phyloP scores from a whole-genome alignment of 805 yeast genomes.

The Suhomyces kilbournensis region DNA sequence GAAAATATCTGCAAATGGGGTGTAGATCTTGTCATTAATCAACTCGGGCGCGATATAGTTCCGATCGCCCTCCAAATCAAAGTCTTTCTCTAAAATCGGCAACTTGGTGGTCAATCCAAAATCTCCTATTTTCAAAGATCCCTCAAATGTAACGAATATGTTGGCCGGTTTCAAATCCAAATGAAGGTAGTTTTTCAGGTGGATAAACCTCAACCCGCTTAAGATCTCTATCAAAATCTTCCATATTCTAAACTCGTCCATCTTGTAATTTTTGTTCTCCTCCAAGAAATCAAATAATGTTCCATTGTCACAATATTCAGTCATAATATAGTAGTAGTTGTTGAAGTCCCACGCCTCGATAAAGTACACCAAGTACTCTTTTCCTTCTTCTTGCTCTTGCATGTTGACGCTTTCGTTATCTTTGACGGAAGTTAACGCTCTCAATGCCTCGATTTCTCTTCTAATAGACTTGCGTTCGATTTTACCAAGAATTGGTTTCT shows the following conservation, averaged over 20 bases:
- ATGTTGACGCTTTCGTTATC: slow-evolving; percentile 23
- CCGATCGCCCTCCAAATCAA: slow-evolving; percentile 95
- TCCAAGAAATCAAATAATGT: slow-evolving; percentile 76
- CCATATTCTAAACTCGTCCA: slow-evolving; percentile 98
- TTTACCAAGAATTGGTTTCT: slow-evolving; percentile 51
- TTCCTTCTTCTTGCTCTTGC: slow-evolving; percentile 53
- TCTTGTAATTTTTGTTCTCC: slow-evolving; percentile 67
- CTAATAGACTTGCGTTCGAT: slow-evolving; percentile 58
- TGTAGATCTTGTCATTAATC: slow-evolving; percentile 75
- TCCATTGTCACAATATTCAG: slow-evolving; percentile 94
- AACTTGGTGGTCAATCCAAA: slow-evolving; percentile 88
- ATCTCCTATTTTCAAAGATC: slow-evolving; percentile 90
- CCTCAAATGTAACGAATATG: slow-evolving; percentile 91
- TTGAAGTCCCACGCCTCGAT: slow-evolving; percentile 84
- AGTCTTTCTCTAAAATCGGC: slow-evolving; percentile 62
- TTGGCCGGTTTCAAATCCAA: slow-evolving; percentile 95
- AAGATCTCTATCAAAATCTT: slow-evolving; percentile 84
- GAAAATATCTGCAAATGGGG: slow-evolving; percentile 90
- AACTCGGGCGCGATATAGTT: slow-evolving; percentile 98
- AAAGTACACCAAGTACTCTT: slow-evolving; percentile 73
- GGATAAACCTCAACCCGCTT: slow-evolving; percentile 78
- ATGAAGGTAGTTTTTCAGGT: slow-evolving; percentile 70
- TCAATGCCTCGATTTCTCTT: slow-evolving; percentile 75
- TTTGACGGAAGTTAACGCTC: slow-evolving; percentile 32
- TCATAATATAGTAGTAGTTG: slow-evolving; percentile 81